Conservation (phyloP, 441 rosid species). For the California macrophylla region DNA sequence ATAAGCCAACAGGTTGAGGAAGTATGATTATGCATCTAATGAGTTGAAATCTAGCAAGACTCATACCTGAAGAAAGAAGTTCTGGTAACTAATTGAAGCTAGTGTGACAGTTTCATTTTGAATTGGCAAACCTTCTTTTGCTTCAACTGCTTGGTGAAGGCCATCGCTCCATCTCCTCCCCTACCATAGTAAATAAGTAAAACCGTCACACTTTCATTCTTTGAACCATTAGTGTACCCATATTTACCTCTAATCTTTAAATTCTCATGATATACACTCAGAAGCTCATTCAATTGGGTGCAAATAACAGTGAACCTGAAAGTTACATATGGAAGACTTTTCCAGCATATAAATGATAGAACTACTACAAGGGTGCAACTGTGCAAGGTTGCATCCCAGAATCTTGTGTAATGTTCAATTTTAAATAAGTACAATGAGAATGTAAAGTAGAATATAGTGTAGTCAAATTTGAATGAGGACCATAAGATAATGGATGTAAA, state of each 20-base stretch:
- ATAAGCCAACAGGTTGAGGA: background rate
- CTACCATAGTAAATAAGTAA: conserved; percentile 27
- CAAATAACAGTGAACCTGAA: background rate
- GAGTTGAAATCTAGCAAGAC: conserved; percentile 17
- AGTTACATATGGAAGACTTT: background rate
- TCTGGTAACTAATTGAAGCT: conserved; percentile 94
- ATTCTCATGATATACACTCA: background rate
- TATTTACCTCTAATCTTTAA: conserved; percentile 1
- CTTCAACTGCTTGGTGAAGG: conserved; percentile 99
- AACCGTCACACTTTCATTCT: background rate
- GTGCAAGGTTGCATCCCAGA: background rate
- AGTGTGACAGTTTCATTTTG: conserved; percentile 90
- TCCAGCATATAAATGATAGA: background rate
- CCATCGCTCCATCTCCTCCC: conserved; percentile 99
- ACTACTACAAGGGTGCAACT: background rate
- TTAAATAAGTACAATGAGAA: background rate
- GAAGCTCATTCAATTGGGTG: background rate
- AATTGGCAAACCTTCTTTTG: conserved; percentile 90
- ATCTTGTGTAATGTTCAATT: background rate
- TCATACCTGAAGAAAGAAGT: conserved; percentile 92
- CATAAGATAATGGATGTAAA: background rate
- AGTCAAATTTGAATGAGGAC: background rate
- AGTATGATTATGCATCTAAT: conserved; percentile 9
- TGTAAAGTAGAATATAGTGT: background rate
- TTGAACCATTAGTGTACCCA: background rate